phyloP scores from a whole-genome alignment of 345 rosid genomes.

The Orychophragmus violaceus region DNA sequence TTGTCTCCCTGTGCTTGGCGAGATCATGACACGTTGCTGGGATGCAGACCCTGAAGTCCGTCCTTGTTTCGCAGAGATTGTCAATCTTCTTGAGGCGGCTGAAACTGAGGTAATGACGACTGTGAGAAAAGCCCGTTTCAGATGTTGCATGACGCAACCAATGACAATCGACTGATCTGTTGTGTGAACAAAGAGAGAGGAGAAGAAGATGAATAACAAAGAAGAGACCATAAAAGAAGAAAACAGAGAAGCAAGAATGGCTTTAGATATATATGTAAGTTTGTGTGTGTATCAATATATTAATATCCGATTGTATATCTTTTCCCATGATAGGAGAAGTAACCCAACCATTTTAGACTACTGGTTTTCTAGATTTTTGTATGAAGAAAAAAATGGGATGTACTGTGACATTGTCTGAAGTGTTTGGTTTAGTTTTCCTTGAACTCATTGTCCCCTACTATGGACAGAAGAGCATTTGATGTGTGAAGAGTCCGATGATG shows the following conservation, averaged over 20 bases:
- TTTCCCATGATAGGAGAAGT: slow-evolving; percentile 33
- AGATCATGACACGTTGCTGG: slow-evolving; percentile 46
- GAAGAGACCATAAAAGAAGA: not conserved
- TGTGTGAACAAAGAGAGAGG: not conserved
- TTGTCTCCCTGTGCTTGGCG: slow-evolving; percentile 40
- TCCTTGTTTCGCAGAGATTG: slow-evolving; percentile 37
- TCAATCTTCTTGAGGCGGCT: slow-evolving; percentile 37
- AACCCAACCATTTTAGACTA: slow-evolving; percentile 31
- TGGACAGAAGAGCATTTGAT: not conserved
- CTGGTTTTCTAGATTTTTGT: slow-evolving; percentile 22
- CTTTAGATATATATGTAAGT: slow-evolving; percentile 35
- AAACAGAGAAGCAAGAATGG: slow-evolving; percentile 29
- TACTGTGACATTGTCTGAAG: slow-evolving; percentile 6
- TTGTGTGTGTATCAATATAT: slow-evolving; percentile 38
- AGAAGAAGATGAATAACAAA: not conserved
- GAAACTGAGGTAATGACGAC: slow-evolving; percentile 37
- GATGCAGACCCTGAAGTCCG: slow-evolving; percentile 39
- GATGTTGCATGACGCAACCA: slow-evolving; percentile 43
- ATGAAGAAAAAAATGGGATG: slow-evolving; percentile 1
- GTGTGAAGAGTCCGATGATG: not conserved
- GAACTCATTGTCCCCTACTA: not conserved
- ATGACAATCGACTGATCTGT: slow-evolving; percentile 36
- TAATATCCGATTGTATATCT: slow-evolving; percentile 19
- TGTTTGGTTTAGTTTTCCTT: slow-evolving; percentile 27
- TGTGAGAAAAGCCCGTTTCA: slow-evolving; percentile 45